phyloP scores from a whole-genome alignment of 2,329 filamentous ascomycete species.

The Aspergillus sp. region DNA sequence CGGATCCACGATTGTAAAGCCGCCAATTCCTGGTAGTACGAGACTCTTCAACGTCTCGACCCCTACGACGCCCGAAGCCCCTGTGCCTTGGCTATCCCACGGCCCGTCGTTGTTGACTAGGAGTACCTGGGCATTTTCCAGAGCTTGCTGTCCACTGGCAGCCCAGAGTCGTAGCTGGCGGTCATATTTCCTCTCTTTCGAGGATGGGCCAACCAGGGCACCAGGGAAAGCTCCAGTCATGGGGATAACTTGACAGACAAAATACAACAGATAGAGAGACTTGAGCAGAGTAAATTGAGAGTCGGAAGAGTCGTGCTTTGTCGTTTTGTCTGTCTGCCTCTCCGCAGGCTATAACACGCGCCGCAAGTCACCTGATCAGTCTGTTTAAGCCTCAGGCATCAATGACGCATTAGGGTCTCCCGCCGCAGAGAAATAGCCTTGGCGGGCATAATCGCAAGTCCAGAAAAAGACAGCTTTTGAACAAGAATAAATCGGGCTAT shows the following conservation, averaged over 20 bases:
- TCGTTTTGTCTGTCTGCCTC: neutral
- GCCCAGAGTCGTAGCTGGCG: constrained; percentile 93
- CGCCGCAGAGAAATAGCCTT: neutral
- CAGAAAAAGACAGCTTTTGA: too few relatives aligned
- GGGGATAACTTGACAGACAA: neutral
- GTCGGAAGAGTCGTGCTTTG: too few relatives aligned
- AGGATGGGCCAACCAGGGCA: constrained; percentile 42
- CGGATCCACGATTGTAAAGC: constrained; percentile 83
- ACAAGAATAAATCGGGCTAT: neutral
- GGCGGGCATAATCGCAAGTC: too few relatives aligned
- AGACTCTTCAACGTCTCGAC: constrained; percentile 93
- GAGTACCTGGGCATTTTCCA: constrained; percentile 87
- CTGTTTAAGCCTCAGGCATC: neutral
- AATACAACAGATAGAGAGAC: too few relatives aligned
- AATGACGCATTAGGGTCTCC: neutral
- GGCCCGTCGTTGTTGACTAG: constrained; percentile 63
- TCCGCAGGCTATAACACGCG: neutral
- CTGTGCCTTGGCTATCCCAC: constrained; percentile 24
- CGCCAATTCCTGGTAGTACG: constrained; percentile 84
- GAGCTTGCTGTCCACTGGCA: constrained; percentile 76
- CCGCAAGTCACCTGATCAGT: neutral
- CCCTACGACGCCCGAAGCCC: constrained; percentile 72
- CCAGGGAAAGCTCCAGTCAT: constrained; percentile 33
- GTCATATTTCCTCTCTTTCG: constrained; percentile 75
- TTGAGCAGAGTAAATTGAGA: too few relatives aligned